phyloP scores from a whole-genome alignment of 176 grass and related monocot species.

The Rhynchospora tenuis region DNA sequence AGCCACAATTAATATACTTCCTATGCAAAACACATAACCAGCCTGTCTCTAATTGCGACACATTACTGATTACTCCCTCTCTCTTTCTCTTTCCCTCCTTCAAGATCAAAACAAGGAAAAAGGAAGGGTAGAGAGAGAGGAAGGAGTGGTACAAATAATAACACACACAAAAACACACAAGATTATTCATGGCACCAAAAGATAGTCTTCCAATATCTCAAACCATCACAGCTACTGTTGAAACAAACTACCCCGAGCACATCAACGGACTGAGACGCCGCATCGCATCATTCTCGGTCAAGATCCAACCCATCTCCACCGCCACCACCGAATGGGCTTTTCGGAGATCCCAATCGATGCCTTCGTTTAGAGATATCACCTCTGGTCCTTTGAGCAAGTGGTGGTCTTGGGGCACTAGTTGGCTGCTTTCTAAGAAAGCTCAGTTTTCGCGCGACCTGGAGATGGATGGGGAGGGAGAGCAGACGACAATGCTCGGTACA shows the following conservation, averaged over 20 bases:
- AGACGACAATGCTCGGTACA: conserved; percentile 42
- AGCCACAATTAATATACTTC: background rate
- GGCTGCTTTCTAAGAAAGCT: conserved; percentile 60
- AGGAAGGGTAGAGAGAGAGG: background rate
- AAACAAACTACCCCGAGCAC: conserved; percentile 1
- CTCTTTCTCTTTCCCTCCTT: background rate
- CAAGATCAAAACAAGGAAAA: background rate
- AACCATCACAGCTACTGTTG: background rate
- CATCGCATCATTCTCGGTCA: conserved; percentile 63
- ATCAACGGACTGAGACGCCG: conserved; percentile 53
- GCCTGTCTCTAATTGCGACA: conserved; percentile 32
- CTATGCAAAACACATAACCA: conserved; percentile 29
- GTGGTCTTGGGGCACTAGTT: conserved; percentile 70
- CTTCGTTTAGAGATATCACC: conserved; percentile 50
- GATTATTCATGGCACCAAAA: conserved; percentile 21
- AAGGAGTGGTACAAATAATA: background rate
- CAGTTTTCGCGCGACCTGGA: conserved; percentile 53
- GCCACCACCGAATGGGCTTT: conserved; percentile 31
- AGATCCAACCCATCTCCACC: conserved; percentile 44
- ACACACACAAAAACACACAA: background rate
- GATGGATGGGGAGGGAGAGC: conserved; percentile 67
- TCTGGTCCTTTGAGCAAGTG: conserved; percentile 60
- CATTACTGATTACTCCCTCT: background rate
- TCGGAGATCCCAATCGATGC: conserved; percentile 52
- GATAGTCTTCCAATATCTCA: conserved; percentile 68